These are phyloP conservation scores for Pseudoscleropodium purum DNA, from an alignment of 225 moss, liverwort and hornwort genomes.

Conservation along the genomic window DNA sequence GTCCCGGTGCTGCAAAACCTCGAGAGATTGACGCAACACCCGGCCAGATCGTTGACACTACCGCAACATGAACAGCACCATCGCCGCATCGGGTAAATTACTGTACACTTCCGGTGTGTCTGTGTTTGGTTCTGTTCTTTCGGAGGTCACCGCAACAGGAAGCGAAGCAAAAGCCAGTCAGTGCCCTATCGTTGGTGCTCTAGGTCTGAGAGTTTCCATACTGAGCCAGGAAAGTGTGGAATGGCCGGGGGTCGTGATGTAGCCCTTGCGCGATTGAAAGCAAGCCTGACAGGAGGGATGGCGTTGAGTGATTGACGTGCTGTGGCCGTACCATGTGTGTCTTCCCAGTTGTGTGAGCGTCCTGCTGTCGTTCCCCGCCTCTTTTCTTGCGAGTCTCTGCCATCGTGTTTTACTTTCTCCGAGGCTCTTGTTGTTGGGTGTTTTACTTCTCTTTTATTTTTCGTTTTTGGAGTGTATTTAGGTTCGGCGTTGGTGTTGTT, in stretches of 20 bases:
- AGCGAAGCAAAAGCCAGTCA: neutral
- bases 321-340: neutral
- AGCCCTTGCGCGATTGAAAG: neutral
- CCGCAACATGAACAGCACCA: neutral
- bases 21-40: neutral
- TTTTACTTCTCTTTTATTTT: neutral
- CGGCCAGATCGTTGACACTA: neutral
- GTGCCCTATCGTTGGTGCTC: neutral
- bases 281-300: neutral
- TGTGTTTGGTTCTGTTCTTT: neutral
- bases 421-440: neutral
- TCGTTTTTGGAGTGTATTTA: neutral
- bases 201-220: neutral
- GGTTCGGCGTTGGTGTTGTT: neutral
- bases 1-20: neutral
- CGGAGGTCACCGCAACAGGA: neutral
- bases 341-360: neutral
- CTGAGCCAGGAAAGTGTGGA: neutral
- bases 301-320: neutral
- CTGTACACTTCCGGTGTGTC: neutral
- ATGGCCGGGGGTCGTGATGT: neutral
- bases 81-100: slow-evolving; percentile 6
- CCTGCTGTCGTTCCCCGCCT: neutral
- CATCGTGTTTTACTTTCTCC: neutral
- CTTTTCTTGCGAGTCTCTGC: neutral